Evolutionary conservation across 495 filamentous ascomycete species (phyloP).

Genomic region (Penicillium canariense): DNA sequence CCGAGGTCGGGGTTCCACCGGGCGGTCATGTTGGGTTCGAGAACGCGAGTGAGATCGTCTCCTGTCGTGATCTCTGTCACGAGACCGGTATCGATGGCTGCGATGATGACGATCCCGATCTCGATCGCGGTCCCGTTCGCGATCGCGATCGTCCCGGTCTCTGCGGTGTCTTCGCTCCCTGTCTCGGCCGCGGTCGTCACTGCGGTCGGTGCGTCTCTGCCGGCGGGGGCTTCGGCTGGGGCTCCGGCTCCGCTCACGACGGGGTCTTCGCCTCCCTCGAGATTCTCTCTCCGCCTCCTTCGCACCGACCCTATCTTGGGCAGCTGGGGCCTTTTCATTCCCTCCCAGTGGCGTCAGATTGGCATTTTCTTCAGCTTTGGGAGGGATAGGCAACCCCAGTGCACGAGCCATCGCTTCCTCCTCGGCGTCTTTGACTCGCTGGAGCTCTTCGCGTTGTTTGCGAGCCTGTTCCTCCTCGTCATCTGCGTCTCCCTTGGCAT

Average conservation of each 20-base stretch:
- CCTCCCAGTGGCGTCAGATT: constrained; percentile 42
- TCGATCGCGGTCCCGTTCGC: constrained; percentile 30
- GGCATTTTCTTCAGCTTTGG: constrained; percentile 39
- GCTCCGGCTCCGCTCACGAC: constrained; percentile 34
- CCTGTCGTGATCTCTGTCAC: not conserved
- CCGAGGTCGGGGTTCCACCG: constrained; percentile 23
- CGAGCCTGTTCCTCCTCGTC: constrained; percentile 58
- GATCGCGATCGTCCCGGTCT: constrained; percentile 28
- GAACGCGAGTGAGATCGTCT: constrained; percentile 31
- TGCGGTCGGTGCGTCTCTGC: constrained; percentile 30
- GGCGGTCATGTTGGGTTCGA: constrained; percentile 31
- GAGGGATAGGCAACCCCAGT: constrained; percentile 69
- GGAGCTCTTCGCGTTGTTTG: constrained; percentile 70
- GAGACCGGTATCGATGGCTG: constrained; percentile 23
- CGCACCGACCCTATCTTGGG: constrained; percentile 22
- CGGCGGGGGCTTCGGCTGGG: constrained; percentile 35
- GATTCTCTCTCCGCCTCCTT: constrained; percentile 23
- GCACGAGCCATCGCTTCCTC: constrained; percentile 84
- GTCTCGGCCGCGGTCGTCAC: constrained; percentile 34
- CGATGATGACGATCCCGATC: constrained; percentile 24
- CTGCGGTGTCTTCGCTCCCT: constrained; percentile 37
- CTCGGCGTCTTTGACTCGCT: constrained; percentile 84
- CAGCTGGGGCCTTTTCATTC: constrained; percentile 26
- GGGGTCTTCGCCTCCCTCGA: constrained; percentile 27
- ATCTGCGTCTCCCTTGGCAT: constrained; percentile 65